Evolutionary conservation across 73 alveolate species (phyloP), one percentile per base, ranked within the genome.

Genomic region (Symbiodinium natans): DNA sequence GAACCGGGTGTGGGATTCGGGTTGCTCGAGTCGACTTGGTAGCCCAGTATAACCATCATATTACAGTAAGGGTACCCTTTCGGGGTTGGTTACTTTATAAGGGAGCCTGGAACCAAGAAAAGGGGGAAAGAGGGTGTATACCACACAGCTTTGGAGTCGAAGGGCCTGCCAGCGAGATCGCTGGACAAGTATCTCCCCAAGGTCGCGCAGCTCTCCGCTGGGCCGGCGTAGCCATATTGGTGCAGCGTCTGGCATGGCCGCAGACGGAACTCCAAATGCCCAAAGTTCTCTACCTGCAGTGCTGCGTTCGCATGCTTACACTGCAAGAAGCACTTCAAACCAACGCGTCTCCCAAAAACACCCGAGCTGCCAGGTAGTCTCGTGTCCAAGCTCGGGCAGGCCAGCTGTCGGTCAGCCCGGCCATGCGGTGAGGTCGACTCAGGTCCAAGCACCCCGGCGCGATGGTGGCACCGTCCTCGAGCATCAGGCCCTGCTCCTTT

Each of bases 191-290:
- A 90, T n/a, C 40, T 75, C 77, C 36, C 41, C 97, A 90, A 25
- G 38, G 97, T 15, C 0, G 52, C 77, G n/a, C 40, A 33, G 17
- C 88, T 29, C 23, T 73, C 88, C 11, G 77, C 17, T 15, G 97
- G 97, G 38, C 97, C 97, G 13, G 97, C 97, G 48, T 71, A 90
- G 27, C 97, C 97, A 71, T 90, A 90, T 38, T 73, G 97, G 27
- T 90, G 87, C 52, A 90, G 42, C 23, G 88, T 38, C 21, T 25
- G 17, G 77, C 97, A 90, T 3, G 97, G 97, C 25, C 97, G 97
- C 80, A 90, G 46, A n/a, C 97, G 97, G 88, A 90, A 90, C 54
- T 68, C 77, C 88, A 90, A 54, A n/a, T 40, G 88, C 46, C 97
- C 88, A 41, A 90, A 73, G 9, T 17, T 6, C 7, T 41, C 3